Percentiles rank a stretch among this genome's conserved stretches.
Evolutionary conservation across 2,329 filamentous ascomycete species (phyloP).

Genomic region (Rhynchosporium secalis): DNA sequence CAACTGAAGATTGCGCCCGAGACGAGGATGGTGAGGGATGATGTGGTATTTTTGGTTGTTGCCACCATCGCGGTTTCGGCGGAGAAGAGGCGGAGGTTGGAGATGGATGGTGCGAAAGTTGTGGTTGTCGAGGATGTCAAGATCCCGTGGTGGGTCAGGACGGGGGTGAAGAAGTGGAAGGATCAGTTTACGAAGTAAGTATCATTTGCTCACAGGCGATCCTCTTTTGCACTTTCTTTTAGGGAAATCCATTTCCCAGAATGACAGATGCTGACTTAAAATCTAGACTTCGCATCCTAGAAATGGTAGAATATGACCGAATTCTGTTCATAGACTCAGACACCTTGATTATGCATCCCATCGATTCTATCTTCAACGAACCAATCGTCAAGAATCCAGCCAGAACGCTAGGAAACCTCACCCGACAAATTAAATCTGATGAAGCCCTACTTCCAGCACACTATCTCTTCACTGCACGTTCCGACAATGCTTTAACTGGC

Average conservation of each 20-base stretch:
- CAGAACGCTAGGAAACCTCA: constrained; percentile 5
- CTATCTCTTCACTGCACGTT: constrained; percentile 41
- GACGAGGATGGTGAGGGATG: constrained; percentile 39
- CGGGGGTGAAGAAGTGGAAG: constrained; percentile 43
- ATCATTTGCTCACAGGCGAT: neutral
- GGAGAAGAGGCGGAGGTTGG: constrained; percentile 40
- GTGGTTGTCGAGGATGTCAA: constrained; percentile 41
- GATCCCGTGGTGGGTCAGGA: constrained; percentile 41
- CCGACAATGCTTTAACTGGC: constrained; percentile 41
- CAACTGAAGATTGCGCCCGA: constrained; percentile 44
- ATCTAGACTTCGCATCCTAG: constrained; percentile 44
- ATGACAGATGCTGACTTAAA: neutral
- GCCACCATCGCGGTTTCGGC: constrained; percentile 39
- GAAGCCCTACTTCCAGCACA: constrained; percentile 38
- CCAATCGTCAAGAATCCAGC: neutral
- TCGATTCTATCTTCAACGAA: constrained; percentile 45
- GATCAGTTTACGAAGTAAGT: constrained; percentile 42
- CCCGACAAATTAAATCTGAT: constrained; percentile 32
- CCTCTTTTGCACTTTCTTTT: neutral
- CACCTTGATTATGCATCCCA: constrained; percentile 40
- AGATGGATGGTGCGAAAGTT: constrained; percentile 44
- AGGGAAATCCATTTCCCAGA: neutral
- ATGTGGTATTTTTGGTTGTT: constrained; percentile 44
- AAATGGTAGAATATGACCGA: constrained; percentile 45
- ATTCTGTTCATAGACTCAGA: constrained; percentile 49